Conservation (phyloP, 805 yeast genomes). For the Lachancea thermotolerans region DNA sequence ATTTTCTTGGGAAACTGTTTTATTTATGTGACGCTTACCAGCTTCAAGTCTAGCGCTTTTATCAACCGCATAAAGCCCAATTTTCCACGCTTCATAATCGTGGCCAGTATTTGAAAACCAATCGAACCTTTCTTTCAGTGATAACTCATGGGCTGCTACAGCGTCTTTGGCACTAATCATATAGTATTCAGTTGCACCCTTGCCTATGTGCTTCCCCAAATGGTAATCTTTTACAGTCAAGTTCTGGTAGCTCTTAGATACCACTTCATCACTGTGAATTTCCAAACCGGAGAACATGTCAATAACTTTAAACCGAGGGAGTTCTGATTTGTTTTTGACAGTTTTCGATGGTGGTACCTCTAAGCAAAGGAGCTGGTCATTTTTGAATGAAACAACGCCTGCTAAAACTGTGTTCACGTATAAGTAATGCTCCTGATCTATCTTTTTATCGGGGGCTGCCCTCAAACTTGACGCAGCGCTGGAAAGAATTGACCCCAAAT, state of each 20-base stretch:
- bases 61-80: slow-evolving; percentile 52
- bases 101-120: slow-evolving; percentile 59
- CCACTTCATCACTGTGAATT: slow-evolving; percentile 70
- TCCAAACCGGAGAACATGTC: slow-evolving; percentile 64
- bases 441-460: slow-evolving; percentile 35
- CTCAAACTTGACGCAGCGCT: slow-evolving; percentile 44
- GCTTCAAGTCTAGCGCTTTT: slow-evolving; percentile 45
- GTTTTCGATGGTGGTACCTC: slow-evolving; percentile 20
- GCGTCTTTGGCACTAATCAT: slow-evolving; percentile 78
- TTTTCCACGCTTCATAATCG: slow-evolving; percentile 70
- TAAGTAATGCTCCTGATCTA: slow-evolving; percentile 35
- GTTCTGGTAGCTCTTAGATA: slow-evolving; percentile 47
- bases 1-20: slow-evolving; percentile 24
- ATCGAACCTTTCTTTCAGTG: slow-evolving; percentile 56
- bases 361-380: slow-evolving; percentile 51
- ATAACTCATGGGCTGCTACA: slow-evolving; percentile 66
- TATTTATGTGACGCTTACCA: slow-evolving; percentile 50
- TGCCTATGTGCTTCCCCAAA: slow-evolving; percentile 47
- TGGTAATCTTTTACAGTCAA: slow-evolving; percentile 79
- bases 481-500: slow-evolving; percentile 30
- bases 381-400: slow-evolving; percentile 72
- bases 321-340: slow-evolving; percentile 46
- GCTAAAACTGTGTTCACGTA: slow-evolving; percentile 49
- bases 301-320: slow-evolving; percentile 69
- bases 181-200: slow-evolving; percentile 43